Evolutionary conservation across 129 eudicot species (phyloP), one percentile per base, ranked within the genome.

Genomic region (Erigeron canadensis): DNA sequence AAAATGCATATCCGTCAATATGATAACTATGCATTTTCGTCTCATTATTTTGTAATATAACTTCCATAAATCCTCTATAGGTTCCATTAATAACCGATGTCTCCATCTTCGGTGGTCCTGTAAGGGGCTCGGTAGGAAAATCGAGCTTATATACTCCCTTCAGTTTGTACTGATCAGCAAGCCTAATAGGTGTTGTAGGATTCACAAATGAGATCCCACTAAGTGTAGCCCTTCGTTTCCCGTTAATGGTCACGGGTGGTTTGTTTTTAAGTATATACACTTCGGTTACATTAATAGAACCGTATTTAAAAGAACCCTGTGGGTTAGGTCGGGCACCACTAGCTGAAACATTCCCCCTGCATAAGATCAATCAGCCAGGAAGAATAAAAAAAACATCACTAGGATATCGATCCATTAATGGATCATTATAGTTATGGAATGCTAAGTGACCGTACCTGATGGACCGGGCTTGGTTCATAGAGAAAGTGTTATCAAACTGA

Each of bases 271-370:
- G 28, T 41, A 91, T 63, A 44, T 86, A 91, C 13, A 88, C 86
- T 63, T 88, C 94, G 0, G 97, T 91, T 74, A 91, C 97, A 42
- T 88, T 91, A 44, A 91, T 91, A 5, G 94, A 88, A 28, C 97
- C 97, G 56, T 91, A 91, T 73, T 72, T 88, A 43, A 91, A 91
- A 0, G 97, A 88, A 41, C 97, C 97, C 74, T 91, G 97, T 74
- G 97, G 97, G 63, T 91, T 91, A 22, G 97, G 97, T 22, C 97
- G 97, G 16, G 97, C 97, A 72, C 97, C 97, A 81, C 96, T 88
- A 19, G 97, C 96, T 39, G 96, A 67, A 69, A 91, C 97, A 57
- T 91, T 91, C 96, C 96, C 84, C 89, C 97, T 91, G 78, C 63
- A 79, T 38, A 21, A 37, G 18, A 53, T 43, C 10, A 54, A 8